Evolutionary conservation across 805 yeast species (phyloP), one percentile per base, ranked within the genome.

Genomic region (Sugiyamaella qingdaonensis): DNA sequence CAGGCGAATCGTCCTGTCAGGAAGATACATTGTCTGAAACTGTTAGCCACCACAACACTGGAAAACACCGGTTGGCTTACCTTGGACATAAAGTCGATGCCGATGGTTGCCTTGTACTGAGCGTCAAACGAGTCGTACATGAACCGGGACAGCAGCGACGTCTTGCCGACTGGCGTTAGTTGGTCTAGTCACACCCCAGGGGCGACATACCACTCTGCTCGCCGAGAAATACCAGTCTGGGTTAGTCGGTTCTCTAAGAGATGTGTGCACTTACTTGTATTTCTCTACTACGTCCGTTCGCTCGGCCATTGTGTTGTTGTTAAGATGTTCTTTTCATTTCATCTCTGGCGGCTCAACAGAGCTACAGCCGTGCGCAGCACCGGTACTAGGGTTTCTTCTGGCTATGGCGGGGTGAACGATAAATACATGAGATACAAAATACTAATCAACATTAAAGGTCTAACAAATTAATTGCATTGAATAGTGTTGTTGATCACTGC

Each of bases 121-220:
- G 94, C 92, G 69, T 92, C 97, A 69, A 92, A 92, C 16, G 96
- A 86, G 68, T 94, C 98, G 68, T 92, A 92, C 98, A 92, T 92
- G 73, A 94, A 92, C 59, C 98, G 77, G n/a, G 98, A 91, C 61
- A 92, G 88, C 56, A 92, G 78, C 1, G 98, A 92, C 4, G 99
- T 92, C 68, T 92, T 92, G 41, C 99, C 99, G 39, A 92, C 98
- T 64, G 16, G 11, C 14, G 14, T 42, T 21, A 42, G 31, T 21
- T 42, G n/a, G 11, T 4, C 10, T 39, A 10, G 35, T 32, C 35
- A 13, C 5, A 19, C 24, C 19, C 3, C 13, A 39, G 13, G 10
- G 44, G 14, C 29, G 36, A 69, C 80, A 50, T 73, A 76, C 86
- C 86, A 65, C 94, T 88, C 69, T 89, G 96, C 69, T 92, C 99